Evolutionary conservation across 441 rosid species (phyloP), one percentile per base, ranked within the genome.

Genomic region (Geranium incanum): DNA sequence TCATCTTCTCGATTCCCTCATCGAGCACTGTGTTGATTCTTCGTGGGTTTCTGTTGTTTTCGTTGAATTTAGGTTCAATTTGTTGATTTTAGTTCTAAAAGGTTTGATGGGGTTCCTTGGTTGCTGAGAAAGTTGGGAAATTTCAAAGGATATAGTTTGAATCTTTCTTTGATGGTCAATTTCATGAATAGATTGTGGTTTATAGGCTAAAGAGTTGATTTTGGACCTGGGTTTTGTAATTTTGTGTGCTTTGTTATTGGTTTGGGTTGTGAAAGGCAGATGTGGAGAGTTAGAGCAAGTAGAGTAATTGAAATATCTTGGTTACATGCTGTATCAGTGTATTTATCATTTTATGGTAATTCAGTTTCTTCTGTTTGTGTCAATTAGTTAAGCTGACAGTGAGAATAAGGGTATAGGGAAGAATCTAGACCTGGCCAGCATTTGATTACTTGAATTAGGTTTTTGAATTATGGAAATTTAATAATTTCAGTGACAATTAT

Each of bases 21-120:
- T 23, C 57, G 36, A 7, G 38, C 23, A 66, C 39, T 15, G 18
- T 64, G 11, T 57, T 76, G 4, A n/a, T 55, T 65, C 33, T n/a
- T 48, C 21, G 1, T 75, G 38, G 69, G 55, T 43, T 55, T 45
- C 12, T 4, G 18, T 37, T 18, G 71, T 36, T 43, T 57, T 19
- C 68, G 45, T 3, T 21, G n/a, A 15, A 45, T 12, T 11, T 33
- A 19, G 8, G 37, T 13, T 41, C 50, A 63, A 33, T 81, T 70
- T 2, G 59, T 33, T 16, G 45, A 2, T 28, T 28, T 28, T 28
- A 28, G 33, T 28, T 28, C 33, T 28, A 28, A 28, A 28, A 68
- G 38, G 73, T 75, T 68, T 70, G 13, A 21, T 60, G 66, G 9
- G 8, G 8, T 11, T 21, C 3, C 21, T 21, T 57, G 57, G 4